Conservation (phyloP, 352 stramenopile genomes). For the Phytophthora pseudosyringae region DNA sequence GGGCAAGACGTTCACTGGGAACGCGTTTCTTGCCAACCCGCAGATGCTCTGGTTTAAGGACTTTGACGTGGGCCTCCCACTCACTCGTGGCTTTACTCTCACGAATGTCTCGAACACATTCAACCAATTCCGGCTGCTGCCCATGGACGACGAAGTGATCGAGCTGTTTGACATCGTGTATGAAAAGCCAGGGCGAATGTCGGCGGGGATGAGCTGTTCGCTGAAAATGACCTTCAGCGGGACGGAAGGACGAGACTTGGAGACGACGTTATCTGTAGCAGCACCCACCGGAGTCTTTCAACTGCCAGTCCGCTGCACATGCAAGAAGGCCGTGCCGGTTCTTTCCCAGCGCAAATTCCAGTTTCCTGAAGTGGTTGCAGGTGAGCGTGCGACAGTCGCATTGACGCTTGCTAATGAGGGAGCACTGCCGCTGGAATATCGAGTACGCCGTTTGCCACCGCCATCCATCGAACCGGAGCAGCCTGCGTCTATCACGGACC, state of each 20-base stretch:
- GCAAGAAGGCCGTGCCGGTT: slow-evolving; percentile 78
- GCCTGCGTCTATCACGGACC: background rate
- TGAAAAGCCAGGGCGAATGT: slow-evolving; percentile 89
- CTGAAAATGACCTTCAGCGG: slow-evolving; percentile 81
- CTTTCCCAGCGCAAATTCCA: slow-evolving; percentile 47
- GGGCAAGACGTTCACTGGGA: slow-evolving; percentile 80
- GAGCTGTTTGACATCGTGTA: slow-evolving; percentile 92
- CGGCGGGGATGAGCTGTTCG: slow-evolving; percentile 82
- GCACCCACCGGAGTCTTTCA: slow-evolving; percentile 80
- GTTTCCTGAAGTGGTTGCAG: slow-evolving; percentile 82
- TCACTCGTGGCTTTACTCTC: slow-evolving; percentile 72
- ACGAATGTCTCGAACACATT: slow-evolving; percentile 94
- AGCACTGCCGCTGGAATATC: slow-evolving; percentile 68
- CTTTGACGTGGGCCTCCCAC: slow-evolving; percentile 80
- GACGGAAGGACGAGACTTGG: slow-evolving; percentile 66
- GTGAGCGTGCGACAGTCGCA: slow-evolving; percentile 63
- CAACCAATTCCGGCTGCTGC: slow-evolving; percentile 91
- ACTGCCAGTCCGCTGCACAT: slow-evolving; percentile 85
- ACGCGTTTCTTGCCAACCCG: slow-evolving; percentile 86
- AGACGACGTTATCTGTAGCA: slow-evolving; percentile 63
- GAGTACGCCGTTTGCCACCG: slow-evolving; percentile 17
- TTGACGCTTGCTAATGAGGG: slow-evolving; percentile 78
- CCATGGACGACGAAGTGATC: slow-evolving; percentile 68
- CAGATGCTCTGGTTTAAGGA: slow-evolving; percentile 89
- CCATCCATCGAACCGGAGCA: background rate